A percentile compares a stretch with the other conserved stretches of the same genome.
These are phyloP conservation scores for Globisporangium solare DNA, from an alignment of 352 stramenopile genomes.

Conservation along the genomic window DNA sequence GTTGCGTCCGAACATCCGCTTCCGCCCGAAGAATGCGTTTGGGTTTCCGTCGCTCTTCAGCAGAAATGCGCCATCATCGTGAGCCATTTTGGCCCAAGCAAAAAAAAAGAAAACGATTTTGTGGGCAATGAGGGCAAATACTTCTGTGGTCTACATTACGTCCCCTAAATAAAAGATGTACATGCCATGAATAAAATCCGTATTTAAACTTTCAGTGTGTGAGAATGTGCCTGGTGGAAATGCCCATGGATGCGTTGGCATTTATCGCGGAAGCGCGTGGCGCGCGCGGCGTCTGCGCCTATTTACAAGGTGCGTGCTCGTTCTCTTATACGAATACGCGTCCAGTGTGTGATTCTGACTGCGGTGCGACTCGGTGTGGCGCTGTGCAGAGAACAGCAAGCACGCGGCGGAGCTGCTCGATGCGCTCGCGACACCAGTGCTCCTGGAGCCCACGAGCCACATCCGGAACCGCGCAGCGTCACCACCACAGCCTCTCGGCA, in stretches of 20 bases:
- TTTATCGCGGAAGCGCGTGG: slow-evolving; percentile 35
- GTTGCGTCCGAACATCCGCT: slow-evolving; percentile 67
- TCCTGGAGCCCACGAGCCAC: slow-evolving; percentile 6
- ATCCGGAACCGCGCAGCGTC: background rate
- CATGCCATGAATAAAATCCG: too few species aligned
- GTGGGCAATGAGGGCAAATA: background rate
- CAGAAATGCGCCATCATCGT: slow-evolving; percentile 6
- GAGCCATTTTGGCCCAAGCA: background rate
- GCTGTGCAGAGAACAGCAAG: slow-evolving; percentile 34
- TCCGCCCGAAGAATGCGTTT: slow-evolving; percentile 43
- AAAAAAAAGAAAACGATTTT: background rate
- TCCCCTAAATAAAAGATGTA: background rate
- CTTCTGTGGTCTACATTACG: background rate
- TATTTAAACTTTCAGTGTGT: too few species aligned
- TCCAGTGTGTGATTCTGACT: background rate
- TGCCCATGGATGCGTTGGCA: slow-evolving; percentile 14
- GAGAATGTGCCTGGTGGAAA: background rate
- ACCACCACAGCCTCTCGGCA: background rate
- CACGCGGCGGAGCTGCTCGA: slow-evolving; percentile 24
- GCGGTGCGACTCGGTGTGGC: too few species aligned
- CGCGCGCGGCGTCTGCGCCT: slow-evolving; percentile 32
- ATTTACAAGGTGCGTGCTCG: slow-evolving; percentile 26
- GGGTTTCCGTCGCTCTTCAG: slow-evolving; percentile 44
- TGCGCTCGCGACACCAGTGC: slow-evolving; percentile 21
- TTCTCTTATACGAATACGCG: background rate